Base-by-base conservation (phyloP, 805 yeast genomes). In the Candida bentonensis region DNA sequence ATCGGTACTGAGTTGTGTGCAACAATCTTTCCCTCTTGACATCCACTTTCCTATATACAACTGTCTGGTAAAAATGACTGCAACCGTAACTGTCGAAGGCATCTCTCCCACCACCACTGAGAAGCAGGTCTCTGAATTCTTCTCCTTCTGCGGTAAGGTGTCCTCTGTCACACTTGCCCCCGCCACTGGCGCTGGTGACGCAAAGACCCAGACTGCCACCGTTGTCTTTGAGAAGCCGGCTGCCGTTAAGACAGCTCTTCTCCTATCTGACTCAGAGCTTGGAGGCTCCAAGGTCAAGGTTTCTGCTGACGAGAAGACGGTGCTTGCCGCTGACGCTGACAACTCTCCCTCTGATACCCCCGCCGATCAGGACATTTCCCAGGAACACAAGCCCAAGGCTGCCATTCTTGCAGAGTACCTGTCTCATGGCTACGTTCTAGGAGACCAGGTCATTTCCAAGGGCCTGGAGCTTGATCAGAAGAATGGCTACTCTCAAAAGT, bases 301-400 rank as follows among this genome's bases (percentile, higher is more conserved):
- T 42, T 46, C 51, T 33, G 54, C 53, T 21, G 51, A 64, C 47
- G 49, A 60, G 57, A 49, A 58, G 48, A 49, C 61, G 51, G 33
- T 49, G n/a, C 47, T 49, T 15, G 45, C 49, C 30, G 42, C 47
- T 26, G 46, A 53, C 20, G 49, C 53, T 22, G 44, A 22, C 36
- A 49, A 42, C 15, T 44, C 47, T 21, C 46, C 54, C 21, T 44
- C 54, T 9, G 49, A 46, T 36, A 50, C 53, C 21, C 52, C 53
- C 42, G 44, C 47, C n/a, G 44, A 39, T 22, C 69, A 64, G 43
- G 85, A 80, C 51, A 72, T 81, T 44, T 61, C 69, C 3, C 94
- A 82, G 63, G 94, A 83, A 55, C 75, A 74, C 48, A 82, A 82
- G 65, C 94, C 94, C 46, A 80, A 80, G 56, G 62, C 77, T 45